A percentile compares a stretch with the other conserved stretches of the same genome.
Conservation (phyloP, 768 basidiomycete genomes). For the Xerocomellus intermedius region DNA sequence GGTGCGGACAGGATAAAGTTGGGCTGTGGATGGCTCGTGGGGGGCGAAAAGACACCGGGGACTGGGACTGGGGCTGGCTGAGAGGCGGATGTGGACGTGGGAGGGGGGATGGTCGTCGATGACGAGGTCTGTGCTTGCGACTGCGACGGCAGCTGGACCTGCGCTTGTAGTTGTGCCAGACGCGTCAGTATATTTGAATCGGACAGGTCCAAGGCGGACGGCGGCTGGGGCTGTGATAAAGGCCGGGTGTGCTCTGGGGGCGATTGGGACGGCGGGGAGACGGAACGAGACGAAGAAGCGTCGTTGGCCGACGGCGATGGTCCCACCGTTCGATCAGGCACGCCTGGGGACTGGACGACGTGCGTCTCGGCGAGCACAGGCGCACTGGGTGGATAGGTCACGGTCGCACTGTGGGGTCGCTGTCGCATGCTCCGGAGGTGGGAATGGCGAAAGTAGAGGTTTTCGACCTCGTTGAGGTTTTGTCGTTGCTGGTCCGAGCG, state of each 20-base stretch:
- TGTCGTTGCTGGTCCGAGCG: conserved; percentile 59
- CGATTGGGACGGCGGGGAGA: conserved; percentile 6
- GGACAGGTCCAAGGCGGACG: conserved; percentile 16
- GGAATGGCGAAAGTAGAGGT: conserved; percentile 76
- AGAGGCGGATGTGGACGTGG: neutral
- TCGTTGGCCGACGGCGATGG: conserved; percentile 6
- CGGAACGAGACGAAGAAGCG: neutral
- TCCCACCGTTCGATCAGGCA: conserved; percentile 15
- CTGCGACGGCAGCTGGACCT: conserved; percentile 11
- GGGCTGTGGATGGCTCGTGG: conserved; percentile 13
- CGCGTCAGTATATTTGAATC: conserved; percentile 26
- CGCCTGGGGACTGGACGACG: conserved; percentile 6
- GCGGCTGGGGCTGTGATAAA: conserved; percentile 1
- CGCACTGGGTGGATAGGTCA: neutral
- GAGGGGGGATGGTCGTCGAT: neutral
- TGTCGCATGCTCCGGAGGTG: conserved; percentile 41
- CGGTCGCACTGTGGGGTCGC: conserved; percentile 18
- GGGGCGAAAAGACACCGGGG: neutral
- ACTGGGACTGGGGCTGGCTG: neutral
- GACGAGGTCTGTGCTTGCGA: neutral
- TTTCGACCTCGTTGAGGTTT: conserved; percentile 78
- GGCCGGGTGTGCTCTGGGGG: neutral
- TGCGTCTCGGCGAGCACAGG: conserved; percentile 7
- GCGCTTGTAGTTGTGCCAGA: conserved; percentile 25
- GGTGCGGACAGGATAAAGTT: neutral